phyloP scores from a whole-genome alignment of 768 basidiomycete genomes.

The Collybia nuda region DNA sequence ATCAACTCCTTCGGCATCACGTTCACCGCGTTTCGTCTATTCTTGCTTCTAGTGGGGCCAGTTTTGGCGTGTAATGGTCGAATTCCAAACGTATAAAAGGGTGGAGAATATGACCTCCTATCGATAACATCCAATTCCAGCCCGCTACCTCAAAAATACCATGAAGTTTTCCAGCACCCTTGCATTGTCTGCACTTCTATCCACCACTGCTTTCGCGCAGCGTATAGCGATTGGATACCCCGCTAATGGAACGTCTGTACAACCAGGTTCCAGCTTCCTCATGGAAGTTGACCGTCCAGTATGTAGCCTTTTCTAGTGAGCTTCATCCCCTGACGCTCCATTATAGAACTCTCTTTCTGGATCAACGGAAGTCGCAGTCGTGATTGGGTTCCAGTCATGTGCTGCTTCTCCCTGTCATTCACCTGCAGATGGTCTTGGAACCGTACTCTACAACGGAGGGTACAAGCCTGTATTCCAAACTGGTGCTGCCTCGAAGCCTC shows the following conservation, averaged over 20 bases:
- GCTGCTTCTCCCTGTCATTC: constrained; percentile 17
- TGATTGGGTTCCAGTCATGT: constrained; percentile 42
- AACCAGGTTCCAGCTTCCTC: constrained; percentile 34
- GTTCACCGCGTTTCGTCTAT: too few relatives aligned
- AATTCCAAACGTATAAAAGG: too few relatives aligned
- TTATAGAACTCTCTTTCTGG: constrained; percentile 26
- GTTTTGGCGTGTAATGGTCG: too few relatives aligned
- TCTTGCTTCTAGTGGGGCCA: too few relatives aligned
- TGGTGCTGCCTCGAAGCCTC: constrained; percentile 25
- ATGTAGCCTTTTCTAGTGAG: constrained; percentile 12
- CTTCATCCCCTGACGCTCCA: constrained; percentile 19
- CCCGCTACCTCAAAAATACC: neutral
- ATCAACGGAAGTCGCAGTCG: constrained; percentile 44
- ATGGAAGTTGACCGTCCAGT: constrained; percentile 52
- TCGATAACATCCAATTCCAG: too few relatives aligned
- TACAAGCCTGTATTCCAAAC: constrained; percentile 35
- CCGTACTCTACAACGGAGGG: constrained; percentile 45
- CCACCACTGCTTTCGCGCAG: constrained; percentile 39
- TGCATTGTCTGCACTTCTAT: constrained; percentile 22
- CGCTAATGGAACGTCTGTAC: constrained; percentile 27
- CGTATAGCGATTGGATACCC: constrained; percentile 39
- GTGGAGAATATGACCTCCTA: too few relatives aligned
- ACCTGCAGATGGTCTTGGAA: constrained; percentile 31
- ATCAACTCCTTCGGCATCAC: too few relatives aligned
- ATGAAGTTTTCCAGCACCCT: constrained; percentile 7